phyloP scores from a whole-genome alignment of 257 asterid genomes.

The Cordia subcordata region DNA sequence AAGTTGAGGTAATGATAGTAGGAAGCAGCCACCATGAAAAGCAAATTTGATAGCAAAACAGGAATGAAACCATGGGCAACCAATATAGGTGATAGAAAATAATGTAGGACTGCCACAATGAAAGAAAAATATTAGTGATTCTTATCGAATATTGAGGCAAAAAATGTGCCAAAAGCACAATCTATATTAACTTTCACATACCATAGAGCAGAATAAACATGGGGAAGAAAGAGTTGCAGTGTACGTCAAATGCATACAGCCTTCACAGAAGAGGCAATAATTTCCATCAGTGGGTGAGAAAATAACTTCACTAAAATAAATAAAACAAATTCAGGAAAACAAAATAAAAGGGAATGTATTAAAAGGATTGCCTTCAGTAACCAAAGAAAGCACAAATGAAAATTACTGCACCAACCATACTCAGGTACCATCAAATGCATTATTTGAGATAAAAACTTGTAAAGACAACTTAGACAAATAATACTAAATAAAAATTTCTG shows the following conservation, averaged over 20 bases:
- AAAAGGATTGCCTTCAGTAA: not conserved
- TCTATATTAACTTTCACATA: slow-evolving; percentile 25
- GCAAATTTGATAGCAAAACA: slow-evolving; percentile 73
- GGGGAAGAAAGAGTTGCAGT: slow-evolving; percentile 99
- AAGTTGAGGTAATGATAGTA: slow-evolving; percentile 94
- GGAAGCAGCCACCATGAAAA: slow-evolving; percentile 90
- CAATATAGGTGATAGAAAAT: slow-evolving; percentile 84
- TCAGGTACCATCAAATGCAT: no score
- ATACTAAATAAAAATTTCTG: slow-evolving; percentile 13
- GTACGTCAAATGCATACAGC: slow-evolving; percentile 98
- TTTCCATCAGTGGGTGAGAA: slow-evolving; percentile 19
- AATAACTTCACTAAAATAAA: not conserved
- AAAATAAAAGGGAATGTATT: not conserved
- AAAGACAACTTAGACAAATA: slow-evolving; percentile 9
- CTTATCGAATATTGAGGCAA: slow-evolving; percentile 6
- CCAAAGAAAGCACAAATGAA: no score
- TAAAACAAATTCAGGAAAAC: not conserved
- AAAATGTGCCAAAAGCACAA: slow-evolving; percentile 8
- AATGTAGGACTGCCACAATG: slow-evolving; percentile 69
- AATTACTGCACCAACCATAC: no score
- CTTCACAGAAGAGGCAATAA: slow-evolving; percentile 42
- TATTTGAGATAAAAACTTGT: not conserved
- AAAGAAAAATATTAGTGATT: slow-evolving; percentile 16
- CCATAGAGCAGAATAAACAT: slow-evolving; percentile 86
- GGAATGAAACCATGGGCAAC: slow-evolving; percentile 95